Evolutionary conservation across 1,139 yeast genomes (phyloP), one percentile per base, ranked within the genome.

Genomic region (Tardiomyces blankii): DNA sequence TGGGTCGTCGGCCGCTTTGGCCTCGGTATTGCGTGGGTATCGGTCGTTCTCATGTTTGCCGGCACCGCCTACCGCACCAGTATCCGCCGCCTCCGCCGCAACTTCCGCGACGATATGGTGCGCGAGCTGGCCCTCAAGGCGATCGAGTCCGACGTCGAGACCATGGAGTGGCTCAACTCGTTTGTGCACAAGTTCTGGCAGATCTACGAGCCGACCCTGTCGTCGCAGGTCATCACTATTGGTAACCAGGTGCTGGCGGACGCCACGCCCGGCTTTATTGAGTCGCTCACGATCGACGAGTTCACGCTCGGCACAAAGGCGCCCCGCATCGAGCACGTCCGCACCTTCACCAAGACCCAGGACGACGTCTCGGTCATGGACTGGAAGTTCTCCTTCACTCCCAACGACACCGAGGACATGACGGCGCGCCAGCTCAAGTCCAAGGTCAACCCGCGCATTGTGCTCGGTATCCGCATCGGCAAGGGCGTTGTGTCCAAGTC

Each of bases 341-440:
- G 91, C 60, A 86, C 96, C 1, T 76, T 88, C 57, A 83, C 81
- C 43, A 87, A 91, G 50, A 89, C 96, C 19, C 82, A 79, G 28
- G 85, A 84, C 51, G 96, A 89, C 60, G 82, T 91, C 48, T 95
- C 89, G 14, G 96, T 91, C 44, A 88, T 93, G 96, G 95, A 91
- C 69, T 91, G 95, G 95, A 80, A 82, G 45, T 70, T 83, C 46
- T 80, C 95, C 1, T 86, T 88, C 66, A 83, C 87, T 39, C 98
- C 98, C n/a, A 86, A 86, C 63, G 86, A 88, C 44, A 66, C 77
- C 46, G 82, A 82, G 43, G 98, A 91, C 64, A 69, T 87, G 55
- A 86, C 86, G 49, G 77, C 79, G 38, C 85, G 89, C 58, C 97
- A 91, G 64, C 64, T 82, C 65, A 85, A 82, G 60, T 85, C 79